A percentile compares a stretch with the other conserved stretches of the same genome.
These are phyloP conservation scores for Fusarium tuaranense DNA, from an alignment of 2,329 filamentous ascomycete species.

Conservation along the genomic window DNA sequence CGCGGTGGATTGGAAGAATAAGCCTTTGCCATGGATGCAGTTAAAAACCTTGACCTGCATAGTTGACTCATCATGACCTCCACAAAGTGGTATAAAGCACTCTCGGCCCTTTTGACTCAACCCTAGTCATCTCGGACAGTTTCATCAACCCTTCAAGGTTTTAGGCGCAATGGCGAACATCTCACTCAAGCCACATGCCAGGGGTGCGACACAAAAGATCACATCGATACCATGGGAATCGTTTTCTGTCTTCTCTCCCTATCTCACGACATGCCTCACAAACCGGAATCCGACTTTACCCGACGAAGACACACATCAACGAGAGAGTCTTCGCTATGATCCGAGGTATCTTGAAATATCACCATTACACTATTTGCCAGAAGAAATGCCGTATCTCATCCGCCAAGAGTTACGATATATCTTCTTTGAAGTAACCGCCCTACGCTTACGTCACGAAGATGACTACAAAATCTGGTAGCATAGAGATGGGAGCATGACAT, in stretches of 20 bases:
- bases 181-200: no score
- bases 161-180: background rate
- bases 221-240: background rate
- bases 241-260: constrained; percentile 4
- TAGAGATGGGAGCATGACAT: constrained; percentile 3
- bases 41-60: background rate
- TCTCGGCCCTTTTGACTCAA: background rate
- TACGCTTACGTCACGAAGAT: background rate
- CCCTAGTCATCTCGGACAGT: background rate
- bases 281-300: background rate
- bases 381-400: constrained; percentile 1
- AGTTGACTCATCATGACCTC: background rate
- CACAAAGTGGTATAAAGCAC: background rate
- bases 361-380: background rate
- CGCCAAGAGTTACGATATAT: constrained; percentile 1
- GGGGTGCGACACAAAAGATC: background rate
- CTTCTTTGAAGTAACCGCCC: constrained; percentile 4
- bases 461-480: background rate
- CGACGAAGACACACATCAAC: background rate
- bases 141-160: background rate
- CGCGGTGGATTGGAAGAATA: background rate
- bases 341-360: background rate
- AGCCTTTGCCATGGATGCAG: background rate
- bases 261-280: background rate
- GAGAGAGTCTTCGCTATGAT: background rate